Conservation (phyloP, 2,329 filamentous ascomycete genomes). For the Xylariaceae sp. region DNA sequence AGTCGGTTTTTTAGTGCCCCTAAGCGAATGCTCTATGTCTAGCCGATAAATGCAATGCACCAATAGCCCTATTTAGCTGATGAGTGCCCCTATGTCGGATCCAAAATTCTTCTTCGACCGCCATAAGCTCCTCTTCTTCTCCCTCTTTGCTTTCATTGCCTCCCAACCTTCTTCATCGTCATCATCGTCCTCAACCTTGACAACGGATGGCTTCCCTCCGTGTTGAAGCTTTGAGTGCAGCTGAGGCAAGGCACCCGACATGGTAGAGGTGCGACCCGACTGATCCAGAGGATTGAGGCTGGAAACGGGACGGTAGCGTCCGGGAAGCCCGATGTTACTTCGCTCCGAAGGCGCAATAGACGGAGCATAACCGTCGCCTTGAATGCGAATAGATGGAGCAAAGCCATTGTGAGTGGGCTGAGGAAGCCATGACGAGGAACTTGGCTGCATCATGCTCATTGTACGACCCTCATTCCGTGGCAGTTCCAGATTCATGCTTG, state of each 20-base stretch:
- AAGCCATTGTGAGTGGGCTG: conserved; percentile 39
- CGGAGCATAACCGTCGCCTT: conserved; percentile 66
- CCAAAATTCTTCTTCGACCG: conserved; percentile 54
- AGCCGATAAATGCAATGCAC: conserved; percentile 9
- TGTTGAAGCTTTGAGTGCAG: conserved; percentile 35
- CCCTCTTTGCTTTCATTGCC: conserved; percentile 64
- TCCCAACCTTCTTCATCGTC: conserved; percentile 67
- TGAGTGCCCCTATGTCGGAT: conserved; percentile 44
- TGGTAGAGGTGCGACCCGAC: conserved; percentile 35
- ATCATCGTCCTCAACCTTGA: conserved; percentile 48
- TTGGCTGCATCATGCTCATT: conserved; percentile 81
- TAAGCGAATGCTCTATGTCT: not conserved
- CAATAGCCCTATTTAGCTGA: conserved; percentile 29
- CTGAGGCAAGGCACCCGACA: conserved; percentile 37
- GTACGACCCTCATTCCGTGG: conserved; percentile 53
- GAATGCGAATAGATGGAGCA: conserved; percentile 45
- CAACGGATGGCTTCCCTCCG: conserved; percentile 36
- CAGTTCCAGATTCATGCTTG: conserved; percentile 38
- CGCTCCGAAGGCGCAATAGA: conserved; percentile 95
- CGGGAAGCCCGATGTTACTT: conserved; percentile 86
- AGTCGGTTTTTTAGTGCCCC: not conserved
- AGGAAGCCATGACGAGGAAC: conserved; percentile 54
- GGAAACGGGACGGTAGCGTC: conserved; percentile 86
- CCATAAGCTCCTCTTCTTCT: conserved; percentile 65
- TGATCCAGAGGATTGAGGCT: conserved; percentile 43